These are phyloP conservation scores for Globisporangium cederbergense DNA, from an alignment of 352 stramenopile species.

Conservation along the genomic window DNA sequence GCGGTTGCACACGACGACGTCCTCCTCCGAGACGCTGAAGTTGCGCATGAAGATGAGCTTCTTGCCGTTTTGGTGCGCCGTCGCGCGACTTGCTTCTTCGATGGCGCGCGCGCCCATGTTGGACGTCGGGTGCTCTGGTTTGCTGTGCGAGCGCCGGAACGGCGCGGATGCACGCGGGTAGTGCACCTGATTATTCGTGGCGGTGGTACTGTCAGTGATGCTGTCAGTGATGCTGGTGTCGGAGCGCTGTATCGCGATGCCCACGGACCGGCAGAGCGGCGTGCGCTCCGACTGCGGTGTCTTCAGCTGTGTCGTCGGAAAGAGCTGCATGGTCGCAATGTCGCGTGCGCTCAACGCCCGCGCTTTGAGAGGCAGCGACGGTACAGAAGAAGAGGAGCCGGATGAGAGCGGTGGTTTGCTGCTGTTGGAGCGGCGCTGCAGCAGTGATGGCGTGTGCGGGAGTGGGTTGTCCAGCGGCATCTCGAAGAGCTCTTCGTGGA, in stretches of 20 bases:
- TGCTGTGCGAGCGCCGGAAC: constrained; percentile 50
- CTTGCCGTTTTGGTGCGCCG: constrained; percentile 33
- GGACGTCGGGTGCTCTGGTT: constrained; percentile 58
- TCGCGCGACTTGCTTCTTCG: constrained; percentile 34
- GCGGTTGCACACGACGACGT: constrained; percentile 71
- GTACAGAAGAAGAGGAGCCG: not conserved
- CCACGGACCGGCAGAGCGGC: constrained; percentile 10
- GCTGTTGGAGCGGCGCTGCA: constrained; percentile 8
- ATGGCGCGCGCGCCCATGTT: constrained; percentile 48
- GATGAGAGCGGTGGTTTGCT: constrained; percentile 13
- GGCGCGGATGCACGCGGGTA: constrained; percentile 15
- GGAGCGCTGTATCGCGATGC: constrained; percentile 15
- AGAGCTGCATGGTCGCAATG: constrained; percentile 28
- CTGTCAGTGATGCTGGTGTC: not conserved
- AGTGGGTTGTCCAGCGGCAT: constrained; percentile 10
- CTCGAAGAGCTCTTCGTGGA: not conserved
- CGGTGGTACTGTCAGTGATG: not conserved
- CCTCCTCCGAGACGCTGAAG: constrained; percentile 60
- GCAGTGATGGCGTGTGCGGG: not conserved
- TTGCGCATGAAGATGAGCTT: constrained; percentile 60
- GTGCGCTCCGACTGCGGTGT: constrained; percentile 1
- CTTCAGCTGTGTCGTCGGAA: constrained; percentile 1
- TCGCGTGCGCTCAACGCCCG: constrained; percentile 17
- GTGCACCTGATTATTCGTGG: not conserved
- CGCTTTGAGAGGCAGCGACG: not conserved